Evolutionary conservation across 2,329 filamentous ascomycete genomes (phyloP), one percentile per base, ranked within the genome.

Genomic region (Aureobasidium sp.): DNA sequence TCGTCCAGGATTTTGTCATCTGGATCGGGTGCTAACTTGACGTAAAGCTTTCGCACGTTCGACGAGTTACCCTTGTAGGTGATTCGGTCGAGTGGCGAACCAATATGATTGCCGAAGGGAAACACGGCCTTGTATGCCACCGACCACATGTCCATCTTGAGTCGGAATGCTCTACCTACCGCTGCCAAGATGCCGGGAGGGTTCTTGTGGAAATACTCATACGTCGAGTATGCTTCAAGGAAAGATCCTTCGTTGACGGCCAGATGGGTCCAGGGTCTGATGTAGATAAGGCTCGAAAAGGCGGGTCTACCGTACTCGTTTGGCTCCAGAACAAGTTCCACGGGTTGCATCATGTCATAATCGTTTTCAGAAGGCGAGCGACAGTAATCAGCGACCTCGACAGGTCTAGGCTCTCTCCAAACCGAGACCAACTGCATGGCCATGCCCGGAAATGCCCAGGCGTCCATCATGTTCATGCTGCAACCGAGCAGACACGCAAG

Each of bases 191-290:
- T 60, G 3, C 57, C 57, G 0, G 84, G 86, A 7, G 86, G 80
- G 1, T 79, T 76, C 46, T 84, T 83, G 37, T 85, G 76, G 67
- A 86, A 89, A 72, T 86, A 90, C 66, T 90, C 85, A 69, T 89
- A 87, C 4, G 82, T 84, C 49, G 81, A 80, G 73, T 89, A 92
- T 6, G 84, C 86, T 61, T 80, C 79, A n/a, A 87, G 79, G 4
- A 84, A 89, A 0, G 87, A 89, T 9, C 87, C 87, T 73, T 93
- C 88, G 69, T 92, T 92, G 64, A 90, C 81, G 1, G 81, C 75
- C 0, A 90, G 67, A 19, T 81, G 79, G 0, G 77, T 79, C 88
- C 89, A 92, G 1, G 81, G 80, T 1, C 81, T 79, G n/a, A 81
- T 74, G 27, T 78, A 78, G 46, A 89, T 79, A 0, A 90, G 33